Base-by-base conservation (phyloP, 352 stramenopile species). In the Pythium insidiosum region DNA sequence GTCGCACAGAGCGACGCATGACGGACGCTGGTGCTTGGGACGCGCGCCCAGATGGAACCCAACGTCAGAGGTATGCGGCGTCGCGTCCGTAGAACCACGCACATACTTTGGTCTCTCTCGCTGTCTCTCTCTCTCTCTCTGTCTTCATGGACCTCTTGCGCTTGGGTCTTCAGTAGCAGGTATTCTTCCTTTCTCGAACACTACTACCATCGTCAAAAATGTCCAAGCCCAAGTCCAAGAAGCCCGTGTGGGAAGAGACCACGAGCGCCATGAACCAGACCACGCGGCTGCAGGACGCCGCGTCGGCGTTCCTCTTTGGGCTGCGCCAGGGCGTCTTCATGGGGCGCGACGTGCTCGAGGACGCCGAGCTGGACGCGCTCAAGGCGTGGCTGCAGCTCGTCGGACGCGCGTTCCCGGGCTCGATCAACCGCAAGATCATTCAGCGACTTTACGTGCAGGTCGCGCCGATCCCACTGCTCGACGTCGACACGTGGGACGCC, bases 311-410 rank as follows among this genome's bases (percentile, higher is more conserved):
- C 47, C 53, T 91, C 20, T 91, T 91, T 38, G 78, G 78, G 2
- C 61, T 91, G 12, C 82, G 84, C 35, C 73, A 88, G 40, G 73
- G 75, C 37, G 63, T 73, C 12, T 91, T 91, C 37, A 85, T 87
- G 70, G 68, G 66, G 2, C 74, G 73, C 28, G 72, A 87, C 33
- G 62, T 79, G 40, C 75, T 91, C 39, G 71, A 88, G 15, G 75
- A 88, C 29, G 69, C 73, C 13, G 75, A 87, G 50, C 65, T 91
- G 13, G 73, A 88, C 43, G 75, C 78, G 11, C 60, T 91, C 21
- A 87, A 87, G 55, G 63, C 67, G 30, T 91, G 78, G 78, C 43
- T 91, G n/a, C 68, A 68, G 28, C 55, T 88, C 45, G 78, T 88
- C 1, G 72, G 70, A 19, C 58, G 79, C 47, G 79, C 75, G 9